Evolutionary conservation across 192 early-diverging fungal species (phyloP), one percentile per base, ranked within the genome.

Genomic region (Rhizophlyctis rosea): DNA sequence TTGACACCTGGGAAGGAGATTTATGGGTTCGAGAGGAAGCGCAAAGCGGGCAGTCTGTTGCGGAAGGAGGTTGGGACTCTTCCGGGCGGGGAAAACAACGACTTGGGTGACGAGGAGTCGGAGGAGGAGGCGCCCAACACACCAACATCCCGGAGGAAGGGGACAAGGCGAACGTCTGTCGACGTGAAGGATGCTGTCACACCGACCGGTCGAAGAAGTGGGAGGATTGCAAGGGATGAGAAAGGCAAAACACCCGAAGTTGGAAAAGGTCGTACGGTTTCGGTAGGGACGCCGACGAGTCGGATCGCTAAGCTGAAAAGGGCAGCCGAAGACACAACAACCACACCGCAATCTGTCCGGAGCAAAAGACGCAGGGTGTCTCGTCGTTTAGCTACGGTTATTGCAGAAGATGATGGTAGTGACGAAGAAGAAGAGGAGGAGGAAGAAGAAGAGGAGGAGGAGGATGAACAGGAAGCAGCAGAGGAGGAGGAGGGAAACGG

Each of bases 401-500:
- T 14, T 4, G 81, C 47, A 4, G 63, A 56, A 18, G 61, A 71
- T 31, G 63, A 72, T 13, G 70, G 63, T 27, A 50, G 64, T 33
- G 52, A 57, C 18, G 65, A 54, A 55, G 70, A 72, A 13, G 70
- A 72, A 27, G 60, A 71, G 9, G 70, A 76, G 24, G 56, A 61
- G 3, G 65, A 72, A 11, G 64, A 30, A n/a, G 60, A 56, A 49
- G 50, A 54, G 62, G 34, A 51, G 2, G 57, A 54, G 16, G 39
- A 14, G 4, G 57, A 62, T 5, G 50, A 60, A 28, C 57, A 35
- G 5, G 60, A 32, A 14, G 55, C 55, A 61, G 31, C 2, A 13
- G 54, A 53, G 59, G 62, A 57, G 7, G 67, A 62, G 32, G 47
- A 34, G 49, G 49, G 32, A 3, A 16, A 60, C 27, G 4, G 33